Evolutionary conservation across 2,329 filamentous ascomycete species (phyloP).

Genomic region (Colletotrichum sp.): DNA sequence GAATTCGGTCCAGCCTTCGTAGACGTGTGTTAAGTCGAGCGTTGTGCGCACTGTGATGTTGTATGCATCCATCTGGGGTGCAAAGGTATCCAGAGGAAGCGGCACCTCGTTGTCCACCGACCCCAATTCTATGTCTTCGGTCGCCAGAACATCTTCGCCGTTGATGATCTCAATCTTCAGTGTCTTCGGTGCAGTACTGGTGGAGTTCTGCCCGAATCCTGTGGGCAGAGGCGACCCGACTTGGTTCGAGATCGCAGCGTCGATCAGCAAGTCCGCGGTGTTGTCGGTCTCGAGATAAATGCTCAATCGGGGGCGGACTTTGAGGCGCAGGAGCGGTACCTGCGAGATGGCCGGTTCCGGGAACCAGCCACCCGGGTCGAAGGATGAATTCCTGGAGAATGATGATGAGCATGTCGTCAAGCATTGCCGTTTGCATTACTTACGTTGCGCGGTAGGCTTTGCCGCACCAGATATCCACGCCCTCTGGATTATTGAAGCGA

Average conservation of each 20-base stretch:
- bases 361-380: constrained; percentile 49
- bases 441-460: constrained; percentile 13
- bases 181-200: constrained; percentile 20
- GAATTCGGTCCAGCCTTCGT: constrained; percentile 30
- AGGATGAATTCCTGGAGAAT: constrained; percentile 37
- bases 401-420: background rate
- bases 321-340: constrained; percentile 43
- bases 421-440: background rate
- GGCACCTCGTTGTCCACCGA: constrained; percentile 37
- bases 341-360: constrained; percentile 35
- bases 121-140: constrained; percentile 36
- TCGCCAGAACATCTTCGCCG: constrained; percentile 34
- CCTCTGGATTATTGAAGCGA: constrained; percentile 12
- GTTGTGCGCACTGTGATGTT: constrained; percentile 37
- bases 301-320: constrained; percentile 50
- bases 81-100: constrained; percentile 40
- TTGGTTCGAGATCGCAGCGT: constrained; percentile 45
- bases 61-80: constrained; percentile 41
- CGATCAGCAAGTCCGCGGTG: constrained; percentile 46
- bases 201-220: constrained; percentile 20
- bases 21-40: background rate
- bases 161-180: constrained; percentile 42
- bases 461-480: constrained; percentile 19
- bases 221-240: constrained; percentile 39
- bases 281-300: constrained; percentile 48